Percentiles rank a stretch among this genome's conserved stretches.
These are phyloP conservation scores for Gentiana straminea DNA, from an alignment of 257 asterid genomes.

Conservation along the genomic window DNA sequence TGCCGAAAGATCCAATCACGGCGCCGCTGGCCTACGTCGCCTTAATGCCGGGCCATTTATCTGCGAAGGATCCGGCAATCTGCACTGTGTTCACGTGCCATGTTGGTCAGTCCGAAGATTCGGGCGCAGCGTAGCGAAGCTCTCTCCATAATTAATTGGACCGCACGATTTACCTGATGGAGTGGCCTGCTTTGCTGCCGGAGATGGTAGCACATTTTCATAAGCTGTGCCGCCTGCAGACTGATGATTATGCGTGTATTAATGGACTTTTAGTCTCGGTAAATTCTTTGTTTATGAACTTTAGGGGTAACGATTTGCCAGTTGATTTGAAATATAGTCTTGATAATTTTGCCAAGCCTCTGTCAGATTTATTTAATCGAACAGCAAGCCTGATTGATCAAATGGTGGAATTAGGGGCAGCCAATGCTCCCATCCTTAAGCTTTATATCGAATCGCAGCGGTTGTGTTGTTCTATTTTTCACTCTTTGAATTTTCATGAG, in stretches of 20 bases:
- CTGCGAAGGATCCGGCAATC: constrained; percentile 81
- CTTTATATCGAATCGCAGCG: constrained; percentile 74
- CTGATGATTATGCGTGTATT: constrained; percentile 63
- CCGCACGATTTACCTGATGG: constrained; percentile 66
- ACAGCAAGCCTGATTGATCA: constrained; percentile 52
- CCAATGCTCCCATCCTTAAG: constrained; percentile 33
- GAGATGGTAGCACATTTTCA: constrained; percentile 58
- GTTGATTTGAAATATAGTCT: constrained; percentile 75
- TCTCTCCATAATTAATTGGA: constrained; percentile 48
- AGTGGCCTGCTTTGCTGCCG: constrained; percentile 71
- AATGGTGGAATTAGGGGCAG: constrained; percentile 31
- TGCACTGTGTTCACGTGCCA: constrained; percentile 15
- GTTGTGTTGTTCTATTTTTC: constrained; percentile 76
- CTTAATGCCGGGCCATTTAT: constrained; percentile 55
- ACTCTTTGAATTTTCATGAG: constrained; percentile 68
- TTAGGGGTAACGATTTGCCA: constrained; percentile 60
- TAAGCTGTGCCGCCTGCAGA: constrained; percentile 29
- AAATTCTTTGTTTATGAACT: constrained; percentile 68
- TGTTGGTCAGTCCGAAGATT: constrained; percentile 35
- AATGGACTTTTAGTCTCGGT: constrained; percentile 67
- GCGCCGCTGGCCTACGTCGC: constrained; percentile 11
- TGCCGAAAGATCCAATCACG: constrained; percentile 36
- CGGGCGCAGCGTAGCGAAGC: constrained; percentile 89
- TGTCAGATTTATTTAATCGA: constrained; percentile 56
- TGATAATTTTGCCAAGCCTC: constrained; percentile 67